Conservation (phyloP, 2,329 filamentous ascomycete genomes). For the Trichoderma sp. region DNA sequence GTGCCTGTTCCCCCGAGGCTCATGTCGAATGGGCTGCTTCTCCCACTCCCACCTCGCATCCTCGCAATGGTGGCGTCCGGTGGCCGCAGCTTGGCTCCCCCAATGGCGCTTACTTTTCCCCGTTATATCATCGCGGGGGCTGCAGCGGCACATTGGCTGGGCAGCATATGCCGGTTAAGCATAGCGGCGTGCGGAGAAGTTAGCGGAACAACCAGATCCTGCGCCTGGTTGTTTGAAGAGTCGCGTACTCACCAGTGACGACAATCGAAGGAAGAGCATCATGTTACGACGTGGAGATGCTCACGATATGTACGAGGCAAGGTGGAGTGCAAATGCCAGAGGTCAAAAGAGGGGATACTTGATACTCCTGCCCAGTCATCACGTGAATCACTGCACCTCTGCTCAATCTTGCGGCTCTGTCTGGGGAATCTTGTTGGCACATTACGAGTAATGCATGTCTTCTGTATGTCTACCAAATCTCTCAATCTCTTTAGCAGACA, state of each 20-base stretch:
- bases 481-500: neutral
- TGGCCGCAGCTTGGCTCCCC: slow-evolving; percentile 12
- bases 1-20: neutral
- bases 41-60: neutral
- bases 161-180: slow-evolving; percentile 18
- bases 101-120: slow-evolving; percentile 18
- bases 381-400: neutral
- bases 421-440: too few species aligned
- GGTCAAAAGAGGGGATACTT: neutral
- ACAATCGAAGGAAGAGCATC: neutral
- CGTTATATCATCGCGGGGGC: slow-evolving; percentile 11
- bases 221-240: neutral
- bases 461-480: neutral
- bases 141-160: slow-evolving; percentile 7
- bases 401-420: neutral
- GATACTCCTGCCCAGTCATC: neutral
- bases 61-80: slow-evolving; percentile 8
- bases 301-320: too few species aligned
- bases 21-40: slow-evolving; percentile 13
- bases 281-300: neutral
- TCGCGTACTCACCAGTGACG: neutral
- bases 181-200: slow-evolving; percentile 19
- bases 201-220: neutral
- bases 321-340: neutral
- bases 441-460: too few species aligned